Percentiles rank a stretch among this genome's conserved stretches.
Evolutionary conservation across 352 stramenopile species (phyloP).

Genomic region (Plasmopara viticola): DNA sequence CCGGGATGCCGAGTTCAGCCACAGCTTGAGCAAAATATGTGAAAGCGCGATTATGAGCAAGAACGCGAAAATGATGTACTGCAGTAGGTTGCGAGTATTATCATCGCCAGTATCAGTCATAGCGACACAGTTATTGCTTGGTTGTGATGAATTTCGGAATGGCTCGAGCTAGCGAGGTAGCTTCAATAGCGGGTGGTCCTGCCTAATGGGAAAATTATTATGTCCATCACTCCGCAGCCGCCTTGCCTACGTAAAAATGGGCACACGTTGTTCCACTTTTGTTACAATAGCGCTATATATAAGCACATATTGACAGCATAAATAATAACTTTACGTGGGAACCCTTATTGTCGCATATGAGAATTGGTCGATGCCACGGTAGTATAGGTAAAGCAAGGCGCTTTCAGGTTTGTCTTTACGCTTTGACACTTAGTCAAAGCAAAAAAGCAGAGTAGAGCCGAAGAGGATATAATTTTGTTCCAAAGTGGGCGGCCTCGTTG

Average conservation of each 20-base stretch:
- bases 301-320: too few relatives aligned
- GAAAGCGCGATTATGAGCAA: constrained; percentile 37
- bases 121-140: constrained; percentile 5
- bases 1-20: constrained; percentile 32
- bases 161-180: not conserved
- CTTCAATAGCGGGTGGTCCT: constrained; percentile 1
- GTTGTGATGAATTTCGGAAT: constrained; percentile 22
- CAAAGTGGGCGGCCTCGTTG: too few relatives aligned
- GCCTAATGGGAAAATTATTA: constrained; percentile 4
- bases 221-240: constrained; percentile 6
- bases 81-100: constrained; percentile 30
- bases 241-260: constrained; percentile 1
- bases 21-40: constrained; percentile 45
- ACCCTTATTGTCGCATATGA: too few relatives aligned
- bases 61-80: constrained; percentile 42
- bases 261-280: not conserved
- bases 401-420: too few relatives aligned
- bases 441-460: too few relatives aligned
- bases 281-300: not conserved
- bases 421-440: too few relatives aligned
- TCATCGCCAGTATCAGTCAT: constrained; percentile 26
- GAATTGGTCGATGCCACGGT: too few relatives aligned
- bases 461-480: too few relatives aligned
- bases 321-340: too few relatives aligned
- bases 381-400: too few relatives aligned